Base-by-base conservation (phyloP, 2,329 filamentous ascomycete species). In the Aspergillus sp. region DNA sequence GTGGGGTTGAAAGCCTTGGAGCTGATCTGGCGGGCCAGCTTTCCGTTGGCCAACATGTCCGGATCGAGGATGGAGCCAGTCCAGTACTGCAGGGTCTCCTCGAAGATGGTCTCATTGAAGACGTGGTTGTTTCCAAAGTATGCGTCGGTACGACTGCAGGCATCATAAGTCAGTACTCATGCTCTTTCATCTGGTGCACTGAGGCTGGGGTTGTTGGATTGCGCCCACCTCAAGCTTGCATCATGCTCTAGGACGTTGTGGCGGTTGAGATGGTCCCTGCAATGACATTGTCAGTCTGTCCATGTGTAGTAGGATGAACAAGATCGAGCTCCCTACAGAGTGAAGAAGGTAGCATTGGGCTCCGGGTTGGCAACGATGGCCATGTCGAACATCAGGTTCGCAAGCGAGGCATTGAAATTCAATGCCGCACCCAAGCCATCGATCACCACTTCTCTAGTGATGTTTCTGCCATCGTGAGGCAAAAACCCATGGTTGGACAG, bases 71-170 rank as follows among this genome's bases (percentile, higher is more conserved):
- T 64, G 3, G 71, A 62, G 0, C 52, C 67, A 0, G 73, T 78
- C 77, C 78, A 84, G 66, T 76, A 82, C 77, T 72, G 19, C 14
- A 49, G 47, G 7, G 58, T 60, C 17, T 57, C 47, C 41, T 54
- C 45, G 62, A 82, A 84, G 56, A 81, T 63, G 2, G 71, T 75
- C 48, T 76, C 67, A 64, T 83, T 81, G 70, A 84, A 83, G 50
- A 75, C 51, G 58, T 79, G 73, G 57, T 78, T 78, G 63, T 78
- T 76, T 19, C 80, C 81, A 49, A 80, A 73, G 69, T 67, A 77
- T 7, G 73, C 76, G 52, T 83, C 80, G 1, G 69, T 60, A 21
- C 79, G 79, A 38, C 75, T 78, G 14, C 16, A 2, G n/a, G 7
- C 7, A 21, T 36, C 19, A 34, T 32, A 17, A 13, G 29, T 46